phyloP scores from a whole-genome alignment of 371 early-diverging fungal species.

The Conidiobolus incongruus region DNA sequence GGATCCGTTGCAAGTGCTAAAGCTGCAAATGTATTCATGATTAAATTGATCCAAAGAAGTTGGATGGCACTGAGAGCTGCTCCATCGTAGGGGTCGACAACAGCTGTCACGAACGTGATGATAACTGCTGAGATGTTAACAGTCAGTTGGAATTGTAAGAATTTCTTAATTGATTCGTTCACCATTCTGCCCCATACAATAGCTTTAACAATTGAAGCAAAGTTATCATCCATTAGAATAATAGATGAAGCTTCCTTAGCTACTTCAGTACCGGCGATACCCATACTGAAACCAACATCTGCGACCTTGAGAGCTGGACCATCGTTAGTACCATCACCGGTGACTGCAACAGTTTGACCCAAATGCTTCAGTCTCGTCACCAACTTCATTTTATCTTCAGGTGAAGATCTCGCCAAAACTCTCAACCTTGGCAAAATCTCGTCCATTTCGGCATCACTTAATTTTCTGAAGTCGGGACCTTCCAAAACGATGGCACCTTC shows the following conservation, averaged over 20 bases:
- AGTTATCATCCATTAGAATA: constrained; percentile 60
- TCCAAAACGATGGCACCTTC: constrained; percentile 35
- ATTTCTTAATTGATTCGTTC: constrained; percentile 57
- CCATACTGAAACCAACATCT: constrained; percentile 67
- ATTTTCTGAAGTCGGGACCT: constrained; percentile 33
- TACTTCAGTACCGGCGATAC: constrained; percentile 57
- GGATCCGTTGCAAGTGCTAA: constrained; percentile 53
- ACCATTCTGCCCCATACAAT: constrained; percentile 63
- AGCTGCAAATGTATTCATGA: constrained; percentile 63
- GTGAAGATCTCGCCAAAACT: too few species aligned
- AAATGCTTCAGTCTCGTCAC: constrained; percentile 31
- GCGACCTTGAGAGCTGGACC: constrained; percentile 57
- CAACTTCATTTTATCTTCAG: constrained; percentile 52
- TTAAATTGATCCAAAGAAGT: constrained; percentile 66
- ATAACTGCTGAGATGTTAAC: constrained; percentile 51
- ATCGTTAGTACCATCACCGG: constrained; percentile 65
- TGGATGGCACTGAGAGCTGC: constrained; percentile 43
- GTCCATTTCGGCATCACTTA: constrained; percentile 22
- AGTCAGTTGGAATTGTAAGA: constrained; percentile 56
- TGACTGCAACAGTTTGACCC: constrained; percentile 54
- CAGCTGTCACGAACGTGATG: constrained; percentile 32
- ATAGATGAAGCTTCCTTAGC: constrained; percentile 63
- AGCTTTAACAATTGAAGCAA: constrained; percentile 48
- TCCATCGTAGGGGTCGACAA: constrained; percentile 10
- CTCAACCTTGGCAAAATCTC: constrained; percentile 30